phyloP scores from a whole-genome alignment of 352 stramenopile genomes.

The Blastocystis sp. region DNA sequence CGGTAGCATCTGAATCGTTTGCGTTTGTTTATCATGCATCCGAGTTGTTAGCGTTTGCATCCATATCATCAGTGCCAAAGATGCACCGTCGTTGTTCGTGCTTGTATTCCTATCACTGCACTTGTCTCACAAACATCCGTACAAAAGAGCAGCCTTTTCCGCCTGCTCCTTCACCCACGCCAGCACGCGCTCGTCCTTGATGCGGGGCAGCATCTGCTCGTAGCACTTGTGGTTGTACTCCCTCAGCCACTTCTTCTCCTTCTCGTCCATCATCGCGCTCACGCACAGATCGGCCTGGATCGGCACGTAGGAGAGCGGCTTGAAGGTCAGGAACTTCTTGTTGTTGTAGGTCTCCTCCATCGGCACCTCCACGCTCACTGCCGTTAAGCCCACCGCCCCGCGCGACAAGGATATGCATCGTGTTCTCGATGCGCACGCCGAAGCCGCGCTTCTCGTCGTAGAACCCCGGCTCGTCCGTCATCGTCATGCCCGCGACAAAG shows the following conservation, averaged over 20 bases:
- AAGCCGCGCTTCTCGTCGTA: conserved; percentile 81
- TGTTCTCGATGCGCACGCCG: conserved; percentile 97
- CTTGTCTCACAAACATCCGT: conserved; percentile 7
- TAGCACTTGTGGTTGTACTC: conserved; percentile 76
- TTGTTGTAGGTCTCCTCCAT: conserved; percentile 74
- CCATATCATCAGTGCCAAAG: too few species aligned
- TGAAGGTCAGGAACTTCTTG: conserved; percentile 89
- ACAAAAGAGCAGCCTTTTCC: conserved; percentile 34
- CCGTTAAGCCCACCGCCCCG: conserved; percentile 74
- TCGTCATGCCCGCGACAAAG: conserved; percentile 88
- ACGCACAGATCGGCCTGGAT: conserved; percentile 97
- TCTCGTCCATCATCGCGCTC: conserved; percentile 81
- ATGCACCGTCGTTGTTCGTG: too few species aligned
- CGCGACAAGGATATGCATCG: conserved; percentile 86
- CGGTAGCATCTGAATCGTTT: background rate
- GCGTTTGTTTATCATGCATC: too few species aligned
- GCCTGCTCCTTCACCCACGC: conserved; percentile 76
- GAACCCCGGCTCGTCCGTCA: conserved; percentile 97
- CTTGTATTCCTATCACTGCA: too few species aligned
- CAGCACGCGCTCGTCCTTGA: conserved; percentile 76
- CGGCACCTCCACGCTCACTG: conserved; percentile 24
- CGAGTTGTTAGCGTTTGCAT: too few species aligned
- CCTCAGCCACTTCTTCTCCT: conserved; percentile 92
- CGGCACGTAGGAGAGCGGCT: conserved; percentile 92
- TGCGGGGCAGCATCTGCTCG: conserved; percentile 84